A percentile compares a stretch with the other conserved stretches of the same genome.
Conservation (phyloP, 192 early-diverging fungal species). For the Gigaspora rosea region DNA sequence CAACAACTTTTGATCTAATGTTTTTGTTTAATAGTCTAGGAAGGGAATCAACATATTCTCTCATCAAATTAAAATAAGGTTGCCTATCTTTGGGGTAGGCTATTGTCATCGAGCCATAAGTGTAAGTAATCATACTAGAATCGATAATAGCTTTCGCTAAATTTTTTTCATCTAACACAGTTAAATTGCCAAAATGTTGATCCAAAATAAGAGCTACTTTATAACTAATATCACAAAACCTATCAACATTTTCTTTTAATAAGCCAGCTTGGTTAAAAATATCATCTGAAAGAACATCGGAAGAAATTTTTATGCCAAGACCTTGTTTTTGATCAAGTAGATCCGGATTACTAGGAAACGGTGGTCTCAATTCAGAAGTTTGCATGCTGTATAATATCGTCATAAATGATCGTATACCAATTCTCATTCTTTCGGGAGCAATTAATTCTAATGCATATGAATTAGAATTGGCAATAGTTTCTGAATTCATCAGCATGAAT, state of each 20-base stretch:
- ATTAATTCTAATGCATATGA: slow-evolving; percentile 53
- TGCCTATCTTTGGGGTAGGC: slow-evolving; percentile 60
- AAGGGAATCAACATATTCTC: slow-evolving; percentile 68
- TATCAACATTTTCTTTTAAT: slow-evolving; percentile 67
- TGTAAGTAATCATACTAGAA: slow-evolving; percentile 45
- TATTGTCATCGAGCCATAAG: slow-evolving; percentile 51
- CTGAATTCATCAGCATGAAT: slow-evolving; percentile 64
- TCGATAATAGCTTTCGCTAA: slow-evolving; percentile 13
- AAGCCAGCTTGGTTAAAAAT: slow-evolving; percentile 62
- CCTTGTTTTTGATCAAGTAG: slow-evolving; percentile 36
- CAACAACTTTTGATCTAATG: slow-evolving; percentile 63
- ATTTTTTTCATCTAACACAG: slow-evolving; percentile 56
- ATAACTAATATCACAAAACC: slow-evolving; percentile 65
- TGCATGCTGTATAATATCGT: slow-evolving; percentile 75
- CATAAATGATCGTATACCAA: slow-evolving; percentile 74
- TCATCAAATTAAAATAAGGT: slow-evolving; percentile 67
- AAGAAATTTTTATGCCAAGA: slow-evolving; percentile 29
- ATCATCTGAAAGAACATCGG: slow-evolving; percentile 52
- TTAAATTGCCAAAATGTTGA: slow-evolving; percentile 45
- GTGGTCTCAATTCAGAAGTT: slow-evolving; percentile 46
- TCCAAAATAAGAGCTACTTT: slow-evolving; percentile 63
- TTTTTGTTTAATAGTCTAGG: slow-evolving; percentile 69
- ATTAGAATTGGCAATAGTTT: slow-evolving; percentile 42
- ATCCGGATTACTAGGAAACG: slow-evolving; percentile 51
- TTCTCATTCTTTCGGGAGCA: slow-evolving; percentile 69